Evolutionary conservation across 495 filamentous ascomycete species (phyloP).

Genomic region (Tuber calosporum): DNA sequence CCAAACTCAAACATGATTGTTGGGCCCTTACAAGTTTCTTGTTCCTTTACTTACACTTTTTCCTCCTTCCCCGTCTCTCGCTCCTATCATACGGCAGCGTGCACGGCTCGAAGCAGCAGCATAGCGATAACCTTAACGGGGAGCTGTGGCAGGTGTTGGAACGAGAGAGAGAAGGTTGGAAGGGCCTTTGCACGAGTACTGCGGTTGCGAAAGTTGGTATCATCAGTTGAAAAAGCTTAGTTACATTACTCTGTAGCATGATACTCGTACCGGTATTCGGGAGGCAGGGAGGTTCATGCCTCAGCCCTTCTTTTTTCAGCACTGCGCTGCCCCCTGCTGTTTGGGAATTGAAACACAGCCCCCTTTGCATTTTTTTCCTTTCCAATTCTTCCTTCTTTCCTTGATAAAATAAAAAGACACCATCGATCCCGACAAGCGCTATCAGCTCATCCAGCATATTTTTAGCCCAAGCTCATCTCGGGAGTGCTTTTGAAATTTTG

Average conservation of each 20-base stretch:
- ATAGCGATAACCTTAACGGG: not conserved
- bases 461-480: not conserved
- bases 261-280: not conserved
- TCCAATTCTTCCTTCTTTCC: not conserved
- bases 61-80: too few relatives aligned
- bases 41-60: too few relatives aligned
- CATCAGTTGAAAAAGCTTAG: not conserved
- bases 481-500: not conserved
- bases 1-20: not conserved
- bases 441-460: not conserved
- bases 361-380: conserved; percentile 10
- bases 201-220: not conserved
- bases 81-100: not conserved
- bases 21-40: not conserved
- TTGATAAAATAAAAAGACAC: not conserved
- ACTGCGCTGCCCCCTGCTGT: not conserved
- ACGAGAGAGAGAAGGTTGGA: not conserved
- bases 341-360: conserved; percentile 5
- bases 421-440: not conserved
- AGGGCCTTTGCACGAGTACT: too few relatives aligned
- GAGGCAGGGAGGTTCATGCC: not conserved
- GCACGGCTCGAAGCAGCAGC: not conserved
- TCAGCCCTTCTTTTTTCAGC: not conserved
- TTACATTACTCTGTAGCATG: not conserved
- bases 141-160: not conserved